A percentile compares a stretch with the other conserved stretches of the same genome.
These are phyloP conservation scores for Apiotrichum laibachii DNA, from an alignment of 1,284 basidiomycete species.

Conservation along the genomic window DNA sequence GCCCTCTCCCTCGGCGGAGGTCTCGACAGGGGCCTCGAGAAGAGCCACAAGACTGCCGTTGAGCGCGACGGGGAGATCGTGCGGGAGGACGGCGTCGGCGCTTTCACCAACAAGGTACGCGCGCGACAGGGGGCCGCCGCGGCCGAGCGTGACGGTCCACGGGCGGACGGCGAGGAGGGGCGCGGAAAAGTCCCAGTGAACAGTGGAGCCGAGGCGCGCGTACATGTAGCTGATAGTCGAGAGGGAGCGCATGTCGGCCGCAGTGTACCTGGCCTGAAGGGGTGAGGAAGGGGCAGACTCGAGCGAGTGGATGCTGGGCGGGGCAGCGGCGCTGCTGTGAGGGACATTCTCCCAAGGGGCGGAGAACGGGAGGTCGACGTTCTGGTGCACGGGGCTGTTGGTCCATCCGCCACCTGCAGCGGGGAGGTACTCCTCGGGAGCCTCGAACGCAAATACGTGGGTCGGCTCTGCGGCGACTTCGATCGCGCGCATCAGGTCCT, in stretches of 20 bases:
- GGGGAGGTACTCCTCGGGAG: constrained; percentile 10
- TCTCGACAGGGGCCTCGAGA: constrained; percentile 49
- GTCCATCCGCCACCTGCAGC: constrained; percentile 28
- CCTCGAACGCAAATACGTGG: constrained; percentile 61
- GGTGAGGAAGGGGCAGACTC: constrained; percentile 44
- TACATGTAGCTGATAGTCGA: constrained; percentile 80
- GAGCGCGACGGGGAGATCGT: constrained; percentile 67
- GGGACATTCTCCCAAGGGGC: background rate
- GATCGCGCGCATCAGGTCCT: constrained; percentile 70
- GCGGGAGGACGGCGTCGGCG: constrained; percentile 66
- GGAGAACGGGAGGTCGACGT: constrained; percentile 19
- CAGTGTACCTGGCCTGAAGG: constrained; percentile 58
- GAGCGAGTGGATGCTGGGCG: constrained; percentile 20
- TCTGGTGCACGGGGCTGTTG: constrained; percentile 25
- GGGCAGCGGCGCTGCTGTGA: background rate
- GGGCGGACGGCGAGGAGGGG: constrained; percentile 69
- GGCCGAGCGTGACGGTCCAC: constrained; percentile 61
- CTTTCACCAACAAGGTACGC: constrained; percentile 68
- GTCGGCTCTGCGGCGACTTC: constrained; percentile 66
- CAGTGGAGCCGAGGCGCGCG: constrained; percentile 39
- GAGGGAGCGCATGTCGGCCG: constrained; percentile 71
- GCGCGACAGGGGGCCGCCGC: constrained; percentile 57
- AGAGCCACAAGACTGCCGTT: constrained; percentile 80
- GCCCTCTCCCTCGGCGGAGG: too few relatives aligned
- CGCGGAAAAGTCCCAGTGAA: constrained; percentile 64